Conservation (phyloP, 2,329 filamentous ascomycete species). For the Trichoderma brevicompactum region DNA sequence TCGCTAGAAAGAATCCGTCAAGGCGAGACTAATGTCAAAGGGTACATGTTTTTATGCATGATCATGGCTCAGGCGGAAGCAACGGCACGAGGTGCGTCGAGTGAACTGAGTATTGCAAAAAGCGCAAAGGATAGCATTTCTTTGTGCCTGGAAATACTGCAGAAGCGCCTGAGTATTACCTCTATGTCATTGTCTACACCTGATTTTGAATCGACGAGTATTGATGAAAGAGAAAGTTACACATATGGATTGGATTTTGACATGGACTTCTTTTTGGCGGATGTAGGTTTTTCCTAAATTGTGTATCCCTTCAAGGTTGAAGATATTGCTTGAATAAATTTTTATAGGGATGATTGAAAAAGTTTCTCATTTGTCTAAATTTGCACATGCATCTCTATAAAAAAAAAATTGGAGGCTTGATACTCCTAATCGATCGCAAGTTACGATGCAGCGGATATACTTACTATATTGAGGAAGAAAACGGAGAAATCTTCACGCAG, state of each 20-base stretch:
- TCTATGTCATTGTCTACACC: neutral
- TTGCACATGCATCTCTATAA: neutral
- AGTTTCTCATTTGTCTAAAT: neutral
- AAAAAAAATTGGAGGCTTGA: neutral
- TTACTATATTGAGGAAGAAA: neutral
- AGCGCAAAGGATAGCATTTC: neutral
- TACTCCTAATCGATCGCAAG: neutral
- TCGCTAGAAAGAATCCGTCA: neutral
- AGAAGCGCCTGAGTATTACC: neutral
- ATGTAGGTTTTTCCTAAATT: neutral
- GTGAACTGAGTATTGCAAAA: neutral
- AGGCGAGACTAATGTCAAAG: neutral
- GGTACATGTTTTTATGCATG: constrained; percentile 6
- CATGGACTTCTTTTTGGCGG: neutral
- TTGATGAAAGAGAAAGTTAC: neutral
- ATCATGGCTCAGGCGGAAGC: constrained; percentile 1
- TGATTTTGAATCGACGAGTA: neutral
- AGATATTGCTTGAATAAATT: neutral
- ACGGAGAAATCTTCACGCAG: neutral
- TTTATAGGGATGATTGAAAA: too few species aligned
- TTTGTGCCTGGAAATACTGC: neutral
- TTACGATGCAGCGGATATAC: neutral
- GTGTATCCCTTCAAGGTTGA: too few species aligned
- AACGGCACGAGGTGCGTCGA: neutral
- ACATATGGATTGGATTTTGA: neutral